These are phyloP conservation scores for Zymoseptoria tritici DNA, from an alignment of 2,329 filamentous ascomycete genomes.

Conservation along the genomic window DNA sequence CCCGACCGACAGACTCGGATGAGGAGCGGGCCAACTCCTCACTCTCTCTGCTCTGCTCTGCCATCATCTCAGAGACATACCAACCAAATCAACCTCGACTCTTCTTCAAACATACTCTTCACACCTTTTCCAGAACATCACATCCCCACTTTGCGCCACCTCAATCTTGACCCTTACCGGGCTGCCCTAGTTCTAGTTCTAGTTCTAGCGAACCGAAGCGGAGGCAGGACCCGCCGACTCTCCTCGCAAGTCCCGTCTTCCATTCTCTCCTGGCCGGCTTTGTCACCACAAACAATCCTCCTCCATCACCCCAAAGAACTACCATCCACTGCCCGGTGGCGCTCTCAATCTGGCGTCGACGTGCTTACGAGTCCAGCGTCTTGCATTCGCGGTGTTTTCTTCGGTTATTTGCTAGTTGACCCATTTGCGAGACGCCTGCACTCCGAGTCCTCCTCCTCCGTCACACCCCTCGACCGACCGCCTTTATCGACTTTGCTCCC, in stretches of 20 bases:
- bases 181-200: not conserved
- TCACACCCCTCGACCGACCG: not conserved
- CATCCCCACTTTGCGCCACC: not conserved
- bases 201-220: not conserved
- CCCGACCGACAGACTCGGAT: not conserved
- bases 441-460: constrained; percentile 1
- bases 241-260: not conserved
- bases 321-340: not conserved
- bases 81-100: too few relatives aligned
- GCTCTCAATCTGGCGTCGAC: not conserved
- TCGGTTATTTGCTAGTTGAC: not conserved
- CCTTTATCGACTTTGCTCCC: constrained; percentile 1
- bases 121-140: too few relatives aligned
- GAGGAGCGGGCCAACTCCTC: too few relatives aligned
- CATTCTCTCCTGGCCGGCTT: too few relatives aligned
- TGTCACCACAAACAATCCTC: not conserved
- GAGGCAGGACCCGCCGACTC: not conserved
- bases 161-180: not conserved
- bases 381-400: constrained; percentile 3
- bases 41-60: not conserved
- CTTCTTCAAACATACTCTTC: too few relatives aligned
- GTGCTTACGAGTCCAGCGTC: not conserved
- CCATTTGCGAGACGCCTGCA: not conserved
- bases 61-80: not conserved
- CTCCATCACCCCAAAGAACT: not conserved